Base-by-base conservation (phyloP, 139 green algal genomes). In the Chlorella sorokiniana region DNA sequence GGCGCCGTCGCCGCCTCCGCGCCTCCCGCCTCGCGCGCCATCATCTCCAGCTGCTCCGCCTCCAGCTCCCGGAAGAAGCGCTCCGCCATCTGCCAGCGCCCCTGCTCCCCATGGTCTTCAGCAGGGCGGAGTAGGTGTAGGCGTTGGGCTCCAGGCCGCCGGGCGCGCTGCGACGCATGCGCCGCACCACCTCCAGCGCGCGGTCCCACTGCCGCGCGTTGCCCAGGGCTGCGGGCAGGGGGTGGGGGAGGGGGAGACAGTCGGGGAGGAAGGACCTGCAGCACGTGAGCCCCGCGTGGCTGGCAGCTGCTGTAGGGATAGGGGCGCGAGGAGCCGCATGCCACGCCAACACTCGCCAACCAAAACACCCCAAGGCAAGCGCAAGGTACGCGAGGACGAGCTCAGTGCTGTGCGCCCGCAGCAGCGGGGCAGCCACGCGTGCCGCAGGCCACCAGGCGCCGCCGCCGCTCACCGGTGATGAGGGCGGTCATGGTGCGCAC, bases 401-500 rank as follows among this genome's bases (percentile, higher is more conserved):
- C n/a, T n/a, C n/a, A n/a, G n/a, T n/a, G n/a, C n/a, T n/a, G n/a
- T n/a, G n/a, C n/a, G n/a, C n/a, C n/a, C n/a, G n/a, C n/a, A n/a
- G n/a, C n/a, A n/a, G n/a, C n/a, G n/a, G 48, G 16, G 16, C 48
- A 59, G 48, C 48, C 48, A n/a, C n/a, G n/a, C n/a, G n/a, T n/a
- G n/a, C n/a, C n/a, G n/a, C n/a, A n/a, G n/a, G 16, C 48, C 14
- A 59, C 11, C 11, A 59, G 11, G 48, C 16, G 16, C 48, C 9
- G 25, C 18, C n/a, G 38, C 18, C 22, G 25, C 72, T 18, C 73
- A 79, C 73, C 73, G 29, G 83, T 86, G 42, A 90, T 78, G n/a
- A 97, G 87, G 8, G 94, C 94, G 0, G 94, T 95, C 86, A 95
- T 97, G 16, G 94, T 98, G 77, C 94, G 88, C 79, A 94, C 93